A percentile compares a stretch with the other conserved stretches of the same genome.
phyloP scores from a whole-genome alignment of 164 flowering plant genomes.

The Annona squamosa region DNA sequence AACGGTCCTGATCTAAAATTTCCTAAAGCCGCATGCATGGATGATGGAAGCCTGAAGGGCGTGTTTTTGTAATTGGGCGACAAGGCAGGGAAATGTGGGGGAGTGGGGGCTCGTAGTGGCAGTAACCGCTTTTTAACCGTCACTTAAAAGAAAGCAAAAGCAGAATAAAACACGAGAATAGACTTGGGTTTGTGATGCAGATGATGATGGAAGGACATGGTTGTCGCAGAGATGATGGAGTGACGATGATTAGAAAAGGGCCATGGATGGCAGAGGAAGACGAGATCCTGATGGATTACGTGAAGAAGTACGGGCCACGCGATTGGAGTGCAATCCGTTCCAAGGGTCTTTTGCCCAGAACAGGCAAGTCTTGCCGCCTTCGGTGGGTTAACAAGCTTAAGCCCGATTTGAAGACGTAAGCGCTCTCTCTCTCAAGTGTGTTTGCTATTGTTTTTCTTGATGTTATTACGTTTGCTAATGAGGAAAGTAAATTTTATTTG shows the following conservation, averaged over 20 bases:
- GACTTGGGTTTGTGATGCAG: not conserved
- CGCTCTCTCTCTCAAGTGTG: not conserved
- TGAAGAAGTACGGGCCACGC: conserved; percentile 67
- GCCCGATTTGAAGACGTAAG: conserved; percentile 83
- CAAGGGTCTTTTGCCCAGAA: conserved; percentile 80
- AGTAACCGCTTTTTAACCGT: conserved; percentile 4
- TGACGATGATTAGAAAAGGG: conserved; percentile 49
- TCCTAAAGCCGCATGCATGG: not conserved
- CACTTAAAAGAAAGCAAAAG: not conserved
- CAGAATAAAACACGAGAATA: not conserved
- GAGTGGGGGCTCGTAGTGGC: not conserved
- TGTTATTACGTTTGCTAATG: conserved; percentile 1
- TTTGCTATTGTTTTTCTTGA: not conserved
- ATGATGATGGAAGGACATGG: not conserved
- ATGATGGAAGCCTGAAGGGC: not conserved
- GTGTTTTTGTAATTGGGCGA: not conserved
- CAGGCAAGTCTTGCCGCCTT: conserved; percentile 96
- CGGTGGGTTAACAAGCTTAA: conserved; percentile 95
- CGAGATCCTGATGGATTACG: conserved; percentile 61
- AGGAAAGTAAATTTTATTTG: not conserved
- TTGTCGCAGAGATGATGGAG: not conserved
- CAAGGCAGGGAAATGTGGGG: not conserved
- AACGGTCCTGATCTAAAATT: not conserved
- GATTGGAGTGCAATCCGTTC: conserved; percentile 99
- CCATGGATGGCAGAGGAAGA: conserved; percentile 95